These are phyloP conservation scores for Aspergillus brasiliensis DNA, from an alignment of 2,329 filamentous ascomycete species.

Conservation along the genomic window DNA sequence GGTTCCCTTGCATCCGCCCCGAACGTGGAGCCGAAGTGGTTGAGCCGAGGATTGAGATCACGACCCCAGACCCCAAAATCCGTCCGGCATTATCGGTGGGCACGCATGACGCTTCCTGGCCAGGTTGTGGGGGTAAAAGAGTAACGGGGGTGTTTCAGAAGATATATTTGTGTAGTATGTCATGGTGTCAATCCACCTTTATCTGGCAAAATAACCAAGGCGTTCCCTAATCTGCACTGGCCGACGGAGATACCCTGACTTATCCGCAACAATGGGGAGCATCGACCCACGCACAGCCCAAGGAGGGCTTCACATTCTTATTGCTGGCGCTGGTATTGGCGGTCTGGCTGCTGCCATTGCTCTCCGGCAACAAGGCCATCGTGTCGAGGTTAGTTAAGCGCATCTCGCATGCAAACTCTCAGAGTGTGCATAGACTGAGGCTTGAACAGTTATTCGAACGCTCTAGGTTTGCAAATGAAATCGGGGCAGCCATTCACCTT, in stretches of 20 bases:
- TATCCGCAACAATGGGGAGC: slow-evolving; percentile 20
- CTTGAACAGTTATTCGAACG: slow-evolving; percentile 56
- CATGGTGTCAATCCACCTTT: neutral
- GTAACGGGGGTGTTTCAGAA: neutral
- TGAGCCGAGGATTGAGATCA: slow-evolving; percentile 8
- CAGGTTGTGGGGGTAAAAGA: neutral
- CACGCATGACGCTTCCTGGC: neutral
- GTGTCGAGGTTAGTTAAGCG: slow-evolving; percentile 38
- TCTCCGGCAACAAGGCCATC: slow-evolving; percentile 56
- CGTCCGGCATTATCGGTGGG: neutral
- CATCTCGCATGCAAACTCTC: neutral
- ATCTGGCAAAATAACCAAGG: neutral
- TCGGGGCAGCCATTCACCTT: slow-evolving; percentile 64
- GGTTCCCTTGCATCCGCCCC: slow-evolving; percentile 8
- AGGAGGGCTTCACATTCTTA: slow-evolving; percentile 31
- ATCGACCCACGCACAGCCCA: slow-evolving; percentile 13
- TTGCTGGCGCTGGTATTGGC: slow-evolving; percentile 39
- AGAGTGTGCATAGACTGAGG: neutral
- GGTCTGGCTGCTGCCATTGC: slow-evolving; percentile 46
- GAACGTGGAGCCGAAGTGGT: slow-evolving; percentile 33
- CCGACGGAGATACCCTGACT: neutral
- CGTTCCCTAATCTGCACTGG: neutral
- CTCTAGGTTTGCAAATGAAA: slow-evolving; percentile 58
- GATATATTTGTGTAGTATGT: neutral
- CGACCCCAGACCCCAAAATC: neutral